phyloP scores from a whole-genome alignment of 805 yeast species.

The Candida parachauliodes region DNA sequence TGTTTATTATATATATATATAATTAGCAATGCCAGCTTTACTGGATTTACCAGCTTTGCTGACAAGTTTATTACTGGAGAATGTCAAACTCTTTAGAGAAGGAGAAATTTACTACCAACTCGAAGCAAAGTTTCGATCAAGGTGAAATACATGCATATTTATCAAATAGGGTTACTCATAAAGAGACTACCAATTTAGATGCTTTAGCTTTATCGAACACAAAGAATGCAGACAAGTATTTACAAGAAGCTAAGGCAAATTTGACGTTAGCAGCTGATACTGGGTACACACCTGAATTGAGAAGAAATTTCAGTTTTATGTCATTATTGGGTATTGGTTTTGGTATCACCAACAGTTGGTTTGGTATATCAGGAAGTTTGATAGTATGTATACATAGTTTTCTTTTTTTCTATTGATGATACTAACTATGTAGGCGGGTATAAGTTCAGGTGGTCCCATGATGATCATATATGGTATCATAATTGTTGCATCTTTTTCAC shows the following conservation, averaged over 20 bases:
- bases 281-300: conserved; percentile 28
- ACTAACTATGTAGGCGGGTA: conserved; percentile 46
- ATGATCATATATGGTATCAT: conserved; percentile 54
- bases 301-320: conserved; percentile 34
- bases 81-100: conserved; percentile 2
- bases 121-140: conserved; percentile 3
- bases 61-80: no score
- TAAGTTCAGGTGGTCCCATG: conserved; percentile 57
- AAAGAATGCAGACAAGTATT: conserved; percentile 7
- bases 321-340: conserved; percentile 57
- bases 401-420: no score
- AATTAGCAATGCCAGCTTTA: no score
- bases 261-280: conserved; percentile 25
- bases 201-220: conserved; percentile 5
- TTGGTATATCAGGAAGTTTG: conserved; percentile 55
- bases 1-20: not conserved
- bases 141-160: conserved; percentile 3
- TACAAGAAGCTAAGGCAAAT: conserved; percentile 18
- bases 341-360: conserved; percentile 61
- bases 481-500: conserved; percentile 34
- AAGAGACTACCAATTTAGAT: conserved; percentile 7
- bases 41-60: no score
- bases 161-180: conserved; percentile 3
- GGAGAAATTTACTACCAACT: not conserved
- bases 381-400: no score